Percentiles rank a stretch among this genome's conserved stretches.
These are phyloP conservation scores for Sphaceloma murrayae DNA, from an alignment of 2,329 filamentous ascomycete genomes.

Conservation along the genomic window DNA sequence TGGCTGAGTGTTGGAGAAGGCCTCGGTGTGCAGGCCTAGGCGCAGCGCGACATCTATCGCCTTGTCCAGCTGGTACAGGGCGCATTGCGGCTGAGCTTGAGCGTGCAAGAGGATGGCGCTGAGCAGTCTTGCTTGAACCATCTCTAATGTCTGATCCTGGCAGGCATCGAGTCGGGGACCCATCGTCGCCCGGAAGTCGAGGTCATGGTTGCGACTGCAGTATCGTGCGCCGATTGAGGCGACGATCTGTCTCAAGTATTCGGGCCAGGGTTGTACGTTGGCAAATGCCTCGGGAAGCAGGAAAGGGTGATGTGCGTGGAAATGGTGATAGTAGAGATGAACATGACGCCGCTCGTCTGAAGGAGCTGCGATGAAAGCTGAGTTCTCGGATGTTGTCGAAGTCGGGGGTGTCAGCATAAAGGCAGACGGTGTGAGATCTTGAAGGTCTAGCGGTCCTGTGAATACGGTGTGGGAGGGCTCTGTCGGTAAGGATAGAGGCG, in stretches of 20 bases:
- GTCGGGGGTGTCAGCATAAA: slow-evolving; percentile 37
- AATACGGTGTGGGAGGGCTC: slow-evolving; percentile 26
- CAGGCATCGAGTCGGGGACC: slow-evolving; percentile 15
- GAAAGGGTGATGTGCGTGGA: slow-evolving; percentile 48
- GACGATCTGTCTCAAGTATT: slow-evolving; percentile 46
- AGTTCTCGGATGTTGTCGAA: slow-evolving; percentile 45
- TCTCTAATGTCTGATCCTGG: slow-evolving; percentile 34
- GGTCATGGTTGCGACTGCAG: slow-evolving; percentile 38
- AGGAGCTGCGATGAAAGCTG: slow-evolving; percentile 26
- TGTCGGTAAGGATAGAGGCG: slow-evolving; percentile 12
- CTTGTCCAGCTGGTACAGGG: slow-evolving; percentile 55
- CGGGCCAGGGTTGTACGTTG: slow-evolving; percentile 35
- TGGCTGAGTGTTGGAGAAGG: slow-evolving; percentile 57
- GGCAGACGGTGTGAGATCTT: slow-evolving; percentile 15
- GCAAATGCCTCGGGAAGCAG: no score
- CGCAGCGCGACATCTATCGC: slow-evolving; percentile 65
- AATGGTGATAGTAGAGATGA: slow-evolving; percentile 47
- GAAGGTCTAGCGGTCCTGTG: no score
- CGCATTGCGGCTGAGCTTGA: slow-evolving; percentile 59
- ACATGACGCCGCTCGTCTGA: slow-evolving; percentile 34
- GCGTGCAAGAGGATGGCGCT: slow-evolving; percentile 71
- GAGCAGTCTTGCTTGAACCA: slow-evolving; percentile 69
- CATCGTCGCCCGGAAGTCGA: slow-evolving; percentile 40
- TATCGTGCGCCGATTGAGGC: slow-evolving; percentile 50
- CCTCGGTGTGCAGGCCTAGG: slow-evolving; percentile 62